Conservation (phyloP, 2,329 filamentous ascomycete species). For the Apiospora rasikravindrae region DNA sequence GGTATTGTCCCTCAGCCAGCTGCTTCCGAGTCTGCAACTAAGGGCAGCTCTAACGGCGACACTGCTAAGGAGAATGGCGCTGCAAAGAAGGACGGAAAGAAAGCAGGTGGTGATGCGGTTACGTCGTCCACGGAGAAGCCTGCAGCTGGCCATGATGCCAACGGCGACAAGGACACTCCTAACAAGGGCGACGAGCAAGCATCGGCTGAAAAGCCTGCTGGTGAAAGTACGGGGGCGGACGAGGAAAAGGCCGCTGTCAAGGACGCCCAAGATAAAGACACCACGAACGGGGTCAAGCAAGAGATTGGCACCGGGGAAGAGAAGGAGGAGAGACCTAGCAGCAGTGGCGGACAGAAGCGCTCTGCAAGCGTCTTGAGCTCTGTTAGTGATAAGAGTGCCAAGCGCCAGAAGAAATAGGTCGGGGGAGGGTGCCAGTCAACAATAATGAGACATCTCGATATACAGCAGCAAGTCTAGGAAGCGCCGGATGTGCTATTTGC, state of each 20-base stretch:
- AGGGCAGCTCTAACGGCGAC: slow-evolving; percentile 25
- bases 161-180: background rate
- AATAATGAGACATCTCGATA: background rate
- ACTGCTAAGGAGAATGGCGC: slow-evolving; percentile 2
- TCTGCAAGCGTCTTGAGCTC: slow-evolving; percentile 82
- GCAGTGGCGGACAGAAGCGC: slow-evolving; percentile 67
- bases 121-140: background rate
- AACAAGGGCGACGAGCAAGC: background rate
- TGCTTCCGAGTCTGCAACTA: background rate
- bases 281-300: slow-evolving; percentile 30
- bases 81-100: slow-evolving; percentile 24
- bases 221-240: slow-evolving; percentile 20
- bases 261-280: slow-evolving; percentile 14
- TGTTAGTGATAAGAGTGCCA: slow-evolving; percentile 67
- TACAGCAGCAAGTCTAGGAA: background rate
- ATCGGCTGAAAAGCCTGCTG: slow-evolving; percentile 8
- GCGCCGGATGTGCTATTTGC: background rate
- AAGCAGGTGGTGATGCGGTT: slow-evolving; percentile 25
- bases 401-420: slow-evolving; percentile 60
- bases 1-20: slow-evolving; percentile 27
- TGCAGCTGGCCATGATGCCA: background rate
- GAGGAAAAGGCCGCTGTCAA: background rate
- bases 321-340: slow-evolving; percentile 38
- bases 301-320: slow-evolving; percentile 25
- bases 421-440: background rate